Evolutionary conservation across 1,139 yeast species (phyloP).

Genomic region (Geotrichum citri-aurantii): DNA sequence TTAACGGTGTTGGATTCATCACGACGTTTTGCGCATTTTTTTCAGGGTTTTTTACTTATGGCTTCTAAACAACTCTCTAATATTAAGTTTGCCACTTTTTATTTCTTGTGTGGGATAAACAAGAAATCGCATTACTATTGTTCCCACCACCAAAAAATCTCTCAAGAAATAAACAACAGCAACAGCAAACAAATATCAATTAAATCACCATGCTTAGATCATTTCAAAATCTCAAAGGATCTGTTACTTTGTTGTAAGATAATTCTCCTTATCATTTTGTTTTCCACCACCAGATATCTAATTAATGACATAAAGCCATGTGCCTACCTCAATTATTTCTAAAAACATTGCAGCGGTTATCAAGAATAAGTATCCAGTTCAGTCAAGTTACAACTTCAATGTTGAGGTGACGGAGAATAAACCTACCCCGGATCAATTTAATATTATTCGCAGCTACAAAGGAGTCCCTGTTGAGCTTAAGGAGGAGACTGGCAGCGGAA

Average conservation of each 20-base stretch:
- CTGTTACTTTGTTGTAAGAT: slow-evolving; percentile 31
- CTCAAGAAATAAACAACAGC: neutral
- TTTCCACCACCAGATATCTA: slow-evolving; percentile 3
- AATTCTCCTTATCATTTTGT: slow-evolving; percentile 13
- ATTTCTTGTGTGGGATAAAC: neutral
- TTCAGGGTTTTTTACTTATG: too few relatives aligned
- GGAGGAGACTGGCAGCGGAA: slow-evolving; percentile 8
- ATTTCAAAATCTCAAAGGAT: slow-evolving; percentile 27
- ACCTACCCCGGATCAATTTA: slow-evolving; percentile 33
- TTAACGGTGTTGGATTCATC: neutral
- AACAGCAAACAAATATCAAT: neutral
- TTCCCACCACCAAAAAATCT: neutral
- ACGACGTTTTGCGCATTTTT: neutral
- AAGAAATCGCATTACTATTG: neutral
- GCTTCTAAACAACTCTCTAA: too few relatives aligned
- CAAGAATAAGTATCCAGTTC: slow-evolving; percentile 24
- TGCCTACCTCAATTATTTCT: slow-evolving; percentile 26
- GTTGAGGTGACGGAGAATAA: slow-evolving; percentile 32
- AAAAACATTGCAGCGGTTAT: slow-evolving; percentile 23
- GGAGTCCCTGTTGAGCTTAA: slow-evolving; percentile 9
- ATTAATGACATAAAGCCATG: slow-evolving; percentile 22
- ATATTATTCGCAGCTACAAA: slow-evolving; percentile 7
- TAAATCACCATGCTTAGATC: slow-evolving; percentile 25
- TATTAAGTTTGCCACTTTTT: neutral
- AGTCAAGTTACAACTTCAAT: slow-evolving; percentile 29